Evolutionary conservation across 345 rosid species (phyloP).

Genomic region (Citrus sinensis): DVS_A1.0 CM039162.1:24976501-24977000

Average conservation of each 20-base stretch:
- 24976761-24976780: not conserved
- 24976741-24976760: not conserved
- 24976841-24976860: not conserved
- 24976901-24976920: too few relatives aligned
- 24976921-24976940: too few relatives aligned
- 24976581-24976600: not conserved
- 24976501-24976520: not conserved
- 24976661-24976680: not conserved
- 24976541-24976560: not conserved
- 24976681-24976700: not conserved
- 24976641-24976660: not conserved
- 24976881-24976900: too few relatives aligned
- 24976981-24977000: too few relatives aligned
- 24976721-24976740: not conserved
- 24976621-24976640: not conserved
- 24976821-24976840: rapidly evolving
- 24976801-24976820: not conserved
- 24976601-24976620: not conserved
- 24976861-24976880: not conserved
- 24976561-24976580: not conserved
- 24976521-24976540: constrained; percentile 14
- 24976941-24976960: not conserved
- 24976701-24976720: not conserved
- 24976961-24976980: not conserved
- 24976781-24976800: not conserved